These are phyloP conservation scores for Naganishia albida DNA, from an alignment of 1,284 basidiomycete species.

Conservation along the genomic window DNA sequence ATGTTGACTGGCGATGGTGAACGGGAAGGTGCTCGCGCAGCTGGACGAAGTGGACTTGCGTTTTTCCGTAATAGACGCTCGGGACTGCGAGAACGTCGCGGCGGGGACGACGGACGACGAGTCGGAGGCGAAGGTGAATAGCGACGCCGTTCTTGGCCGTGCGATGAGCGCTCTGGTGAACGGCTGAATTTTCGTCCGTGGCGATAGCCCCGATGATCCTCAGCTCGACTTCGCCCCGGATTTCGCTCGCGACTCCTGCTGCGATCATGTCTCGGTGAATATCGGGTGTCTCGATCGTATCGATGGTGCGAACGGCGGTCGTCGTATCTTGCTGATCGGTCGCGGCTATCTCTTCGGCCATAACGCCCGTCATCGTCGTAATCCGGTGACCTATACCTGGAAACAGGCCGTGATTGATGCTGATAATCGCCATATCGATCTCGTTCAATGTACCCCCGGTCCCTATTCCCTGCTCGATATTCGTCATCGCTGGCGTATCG, in stretches of 20 bases:
- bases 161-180: conserved; percentile 32
- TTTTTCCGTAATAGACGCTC: conserved; percentile 3
- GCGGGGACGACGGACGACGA: not conserved
- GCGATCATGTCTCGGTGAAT: conserved; percentile 1
- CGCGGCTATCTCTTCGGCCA: conserved; percentile 1
- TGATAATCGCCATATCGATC: conserved; percentile 27
- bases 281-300: not conserved
- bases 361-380: conserved; percentile 22
- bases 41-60: conserved; percentile 9
- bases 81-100: conserved; percentile 22
- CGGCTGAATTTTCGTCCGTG: conserved; percentile 30
- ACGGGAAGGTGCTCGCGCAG: conserved; percentile 33
- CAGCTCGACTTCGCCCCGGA: not conserved
- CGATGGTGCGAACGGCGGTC: not conserved
- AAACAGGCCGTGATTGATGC: not conserved
- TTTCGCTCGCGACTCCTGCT: conserved; percentile 14
- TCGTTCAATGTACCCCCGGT: conserved; percentile 16
- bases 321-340: not conserved
- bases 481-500: conserved; percentile 13
- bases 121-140: not conserved
- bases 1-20: conserved; percentile 39
- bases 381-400: conserved; percentile 15
- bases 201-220: conserved; percentile 16
- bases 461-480: conserved; percentile 15
- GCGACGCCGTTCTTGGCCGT: conserved; percentile 29